Base-by-base conservation (phyloP, 208 protist species). In the Leishmania guyanensis region DNA sequence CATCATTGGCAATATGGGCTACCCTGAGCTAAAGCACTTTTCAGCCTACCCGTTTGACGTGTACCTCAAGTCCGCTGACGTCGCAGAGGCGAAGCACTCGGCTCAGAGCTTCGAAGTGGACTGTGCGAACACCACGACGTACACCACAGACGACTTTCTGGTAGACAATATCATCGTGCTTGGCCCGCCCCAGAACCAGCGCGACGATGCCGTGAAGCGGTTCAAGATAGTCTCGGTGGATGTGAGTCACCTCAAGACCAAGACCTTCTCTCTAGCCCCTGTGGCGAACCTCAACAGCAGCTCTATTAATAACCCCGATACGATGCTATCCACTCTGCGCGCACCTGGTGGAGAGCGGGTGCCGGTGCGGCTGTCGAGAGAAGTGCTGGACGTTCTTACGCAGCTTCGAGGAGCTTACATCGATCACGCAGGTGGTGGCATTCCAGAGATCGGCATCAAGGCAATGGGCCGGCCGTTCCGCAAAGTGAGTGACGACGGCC, bases 401-500 rank as follows among this genome's bases (percentile, higher is more conserved):
- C 84, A 89, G 76, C 78, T 98, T 62, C 91, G 93, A 12, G 92
- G 94, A 33, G 94, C 94, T 0, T 97, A 97, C 89, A 86, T 97
- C 56, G 62, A 90, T 51, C 82, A 96, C 78, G 87, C 82, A 4
- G 94, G 94, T 33, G 92, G 92, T 26, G 92, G 95, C 29, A 94
- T 97, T 68, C 93, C 94, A n/a, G 93, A 96, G 88, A 86, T 97
- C 46, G 95, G 95, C 80, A 95, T 98, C 69, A 98, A 98, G 69
- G 93, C 92, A 20, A 97, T 97, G 93, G 95, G 95, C 0, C 87
- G 93, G 12, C 95, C 92, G 5, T 98, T 97, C 69, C 91, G 93
- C 71, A 39, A 84, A 17, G 91, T 93, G 26, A 80, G 79, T 70
- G 89, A 66, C 33, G 93, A 97, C 79, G 95, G 95, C 26, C 89